phyloP scores from a whole-genome alignment of 371 early-diverging fungal species.

The Mucor indicus region DNA sequence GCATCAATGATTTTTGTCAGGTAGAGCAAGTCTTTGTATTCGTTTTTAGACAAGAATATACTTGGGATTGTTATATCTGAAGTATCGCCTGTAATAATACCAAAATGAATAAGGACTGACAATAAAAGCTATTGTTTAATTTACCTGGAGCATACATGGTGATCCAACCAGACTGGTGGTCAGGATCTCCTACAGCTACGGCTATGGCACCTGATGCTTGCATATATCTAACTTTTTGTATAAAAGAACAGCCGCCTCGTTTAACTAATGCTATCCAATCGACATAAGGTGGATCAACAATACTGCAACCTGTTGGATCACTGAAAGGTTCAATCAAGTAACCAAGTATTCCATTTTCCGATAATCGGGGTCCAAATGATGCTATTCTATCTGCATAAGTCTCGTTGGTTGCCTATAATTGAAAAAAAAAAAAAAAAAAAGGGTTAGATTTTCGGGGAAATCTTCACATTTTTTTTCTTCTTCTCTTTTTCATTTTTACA shows the following conservation, averaged over 20 bases:
- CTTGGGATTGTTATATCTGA: slow-evolving; percentile 74
- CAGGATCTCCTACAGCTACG: slow-evolving; percentile 85
- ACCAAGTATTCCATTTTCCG: slow-evolving; percentile 55
- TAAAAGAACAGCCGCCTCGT: slow-evolving; percentile 84
- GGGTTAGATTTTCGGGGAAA: too few species aligned
- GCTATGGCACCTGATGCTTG: slow-evolving; percentile 84
- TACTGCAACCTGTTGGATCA: slow-evolving; percentile 39
- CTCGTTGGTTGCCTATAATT: slow-evolving; percentile 49
- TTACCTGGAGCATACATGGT: slow-evolving; percentile 88
- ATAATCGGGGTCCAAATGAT: slow-evolving; percentile 62
- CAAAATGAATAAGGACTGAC: not conserved
- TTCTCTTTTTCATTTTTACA: too few species aligned
- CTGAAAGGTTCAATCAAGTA: slow-evolving; percentile 38
- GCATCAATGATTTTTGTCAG: slow-evolving; percentile 37
- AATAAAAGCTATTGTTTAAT: not conserved
- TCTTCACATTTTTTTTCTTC: too few species aligned
- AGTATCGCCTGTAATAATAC: slow-evolving; percentile 56
- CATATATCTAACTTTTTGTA: slow-evolving; percentile 86
- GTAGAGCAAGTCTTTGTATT: slow-evolving; percentile 53
- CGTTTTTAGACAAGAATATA: slow-evolving; percentile 66
- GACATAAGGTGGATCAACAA: slow-evolving; percentile 26
- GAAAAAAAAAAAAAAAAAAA: not conserved
- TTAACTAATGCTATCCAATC: slow-evolving; percentile 82
- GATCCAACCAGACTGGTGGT: slow-evolving; percentile 61
- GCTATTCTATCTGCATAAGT: slow-evolving; percentile 57